Percentiles rank a stretch among this genome's conserved stretches.
Conservation (phyloP, 2,329 filamentous ascomycete genomes). For the Xylaria multiplex region DNA sequence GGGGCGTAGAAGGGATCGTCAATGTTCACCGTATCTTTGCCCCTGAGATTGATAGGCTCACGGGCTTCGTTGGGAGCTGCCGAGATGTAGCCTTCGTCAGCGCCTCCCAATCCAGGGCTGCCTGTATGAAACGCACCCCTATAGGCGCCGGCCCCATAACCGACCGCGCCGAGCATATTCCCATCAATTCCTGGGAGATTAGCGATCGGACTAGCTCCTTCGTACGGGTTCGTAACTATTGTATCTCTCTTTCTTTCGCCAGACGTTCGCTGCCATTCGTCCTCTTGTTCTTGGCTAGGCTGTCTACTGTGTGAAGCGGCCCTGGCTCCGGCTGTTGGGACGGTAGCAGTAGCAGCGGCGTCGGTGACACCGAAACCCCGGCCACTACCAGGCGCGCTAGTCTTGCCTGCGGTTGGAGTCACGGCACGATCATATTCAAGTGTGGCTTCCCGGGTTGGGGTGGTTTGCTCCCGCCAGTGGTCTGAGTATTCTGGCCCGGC, state of each 20-base stretch:
- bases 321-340: slow-evolving; percentile 60
- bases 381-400: slow-evolving; percentile 47
- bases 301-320: slow-evolving; percentile 62
- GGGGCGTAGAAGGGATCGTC: slow-evolving; percentile 75
- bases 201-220: slow-evolving; percentile 70
- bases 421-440: slow-evolving; percentile 47
- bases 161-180: slow-evolving; percentile 57
- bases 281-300: slow-evolving; percentile 67
- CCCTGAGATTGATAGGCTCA: slow-evolving; percentile 61
- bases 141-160: slow-evolving; percentile 53
- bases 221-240: slow-evolving; percentile 73
- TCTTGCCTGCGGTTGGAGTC: slow-evolving; percentile 47
- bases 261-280: slow-evolving; percentile 71
- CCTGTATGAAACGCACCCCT: slow-evolving; percentile 61
- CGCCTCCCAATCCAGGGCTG: slow-evolving; percentile 70
- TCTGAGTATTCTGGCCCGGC: slow-evolving; percentile 44
- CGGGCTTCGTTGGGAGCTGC: slow-evolving; percentile 69
- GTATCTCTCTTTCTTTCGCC: slow-evolving; percentile 73
- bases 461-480: slow-evolving; percentile 48
- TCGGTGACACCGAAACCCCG: slow-evolving; percentile 56
- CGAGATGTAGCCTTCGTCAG: slow-evolving; percentile 93
- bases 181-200: slow-evolving; percentile 63
- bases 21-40: slow-evolving; percentile 64
- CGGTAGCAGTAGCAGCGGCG: slow-evolving; percentile 64
- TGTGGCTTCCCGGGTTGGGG: slow-evolving; percentile 49